Conservation (phyloP, 2,329 filamentous ascomycete genomes). For the Sphaceloma murrayae region DNA sequence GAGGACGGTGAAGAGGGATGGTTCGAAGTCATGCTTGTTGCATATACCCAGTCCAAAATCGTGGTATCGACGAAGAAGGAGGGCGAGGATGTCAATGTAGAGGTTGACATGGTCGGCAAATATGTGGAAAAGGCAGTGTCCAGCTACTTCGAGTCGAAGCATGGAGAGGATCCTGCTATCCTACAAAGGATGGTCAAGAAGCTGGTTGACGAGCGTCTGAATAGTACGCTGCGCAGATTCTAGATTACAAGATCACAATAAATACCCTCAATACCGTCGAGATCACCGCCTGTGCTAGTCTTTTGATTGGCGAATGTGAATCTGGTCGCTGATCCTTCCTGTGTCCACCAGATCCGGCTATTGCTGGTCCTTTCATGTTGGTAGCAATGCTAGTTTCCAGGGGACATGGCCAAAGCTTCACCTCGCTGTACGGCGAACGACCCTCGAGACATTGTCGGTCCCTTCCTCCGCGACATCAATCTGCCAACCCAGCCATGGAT, state of each 20-base stretch:
- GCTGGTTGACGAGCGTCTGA: slow-evolving; percentile 62
- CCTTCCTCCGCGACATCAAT: not conserved
- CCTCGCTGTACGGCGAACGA: slow-evolving; percentile 4
- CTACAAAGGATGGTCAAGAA: slow-evolving; percentile 49
- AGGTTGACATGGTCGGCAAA: slow-evolving; percentile 82
- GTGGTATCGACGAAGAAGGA: slow-evolving; percentile 68
- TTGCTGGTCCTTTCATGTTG: no score
- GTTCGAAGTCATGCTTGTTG: slow-evolving; percentile 94
- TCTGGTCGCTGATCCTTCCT: not conserved
- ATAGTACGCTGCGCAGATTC: slow-evolving; percentile 22
- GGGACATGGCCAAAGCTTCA: slow-evolving; percentile 11
- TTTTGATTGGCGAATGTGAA: no score
- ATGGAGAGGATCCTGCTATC: slow-evolving; percentile 42
- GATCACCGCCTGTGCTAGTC: no score
- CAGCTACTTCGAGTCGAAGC: slow-evolving; percentile 60
- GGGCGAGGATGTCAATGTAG: slow-evolving; percentile 79
- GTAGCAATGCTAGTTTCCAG: no score
- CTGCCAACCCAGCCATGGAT: not conserved
- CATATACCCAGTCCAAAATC: slow-evolving; percentile 90
- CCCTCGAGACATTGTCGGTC: not conserved
- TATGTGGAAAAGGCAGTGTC: slow-evolving; percentile 84
- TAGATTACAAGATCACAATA: no score
- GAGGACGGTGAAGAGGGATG: slow-evolving; percentile 71
- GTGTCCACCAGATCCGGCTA: no score
- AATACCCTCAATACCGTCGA: no score